phyloP scores from a whole-genome alignment of 768 basidiomycete species.

The Chalciporus pseudorubinellus region DNA sequence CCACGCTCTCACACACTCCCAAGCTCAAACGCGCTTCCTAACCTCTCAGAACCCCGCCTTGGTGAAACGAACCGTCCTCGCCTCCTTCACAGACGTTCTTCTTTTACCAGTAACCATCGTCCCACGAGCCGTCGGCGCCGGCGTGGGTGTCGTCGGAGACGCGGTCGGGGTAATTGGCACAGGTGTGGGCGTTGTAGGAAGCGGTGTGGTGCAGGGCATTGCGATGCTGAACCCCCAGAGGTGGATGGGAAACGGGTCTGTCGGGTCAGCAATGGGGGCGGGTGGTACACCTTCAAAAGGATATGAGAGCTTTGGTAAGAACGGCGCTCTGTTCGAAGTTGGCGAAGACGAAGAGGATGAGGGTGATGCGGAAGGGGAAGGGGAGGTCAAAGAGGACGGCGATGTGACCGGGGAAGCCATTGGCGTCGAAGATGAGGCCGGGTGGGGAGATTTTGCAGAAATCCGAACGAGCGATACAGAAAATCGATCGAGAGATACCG shows the following conservation, averaged over 20 bases:
- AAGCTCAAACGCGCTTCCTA: background rate
- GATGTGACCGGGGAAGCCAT: background rate
- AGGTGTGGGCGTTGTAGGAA: too few species aligned
- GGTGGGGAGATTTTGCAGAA: constrained; percentile 24
- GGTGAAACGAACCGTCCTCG: background rate
- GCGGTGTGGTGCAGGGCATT: too few species aligned
- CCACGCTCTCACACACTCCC: background rate
- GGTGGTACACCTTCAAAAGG: constrained; percentile 43
- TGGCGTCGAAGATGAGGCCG: constrained; percentile 19
- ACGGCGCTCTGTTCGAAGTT: constrained; percentile 50
- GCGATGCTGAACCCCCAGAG: too few species aligned
- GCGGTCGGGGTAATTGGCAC: constrained; percentile 31
- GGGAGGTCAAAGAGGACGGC: constrained; percentile 10
- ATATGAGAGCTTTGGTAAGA: constrained; percentile 25
- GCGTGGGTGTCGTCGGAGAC: constrained; percentile 67
- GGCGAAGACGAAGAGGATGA: constrained; percentile 41
- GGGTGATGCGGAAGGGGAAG: constrained; percentile 9
- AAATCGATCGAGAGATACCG: background rate
- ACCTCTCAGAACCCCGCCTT: background rate
- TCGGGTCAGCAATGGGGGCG: constrained; percentile 64
- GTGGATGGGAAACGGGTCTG: constrained; percentile 40
- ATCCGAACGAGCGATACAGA: constrained; percentile 1
- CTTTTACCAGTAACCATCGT: constrained; percentile 95
- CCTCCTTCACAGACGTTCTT: constrained; percentile 87
- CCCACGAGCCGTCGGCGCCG: constrained; percentile 75